Evolutionary conservation across 495 filamentous ascomycete genomes (phyloP), one percentile per base, ranked within the genome.

Genomic region (Staphylotrichum tortipilum): DNA sequence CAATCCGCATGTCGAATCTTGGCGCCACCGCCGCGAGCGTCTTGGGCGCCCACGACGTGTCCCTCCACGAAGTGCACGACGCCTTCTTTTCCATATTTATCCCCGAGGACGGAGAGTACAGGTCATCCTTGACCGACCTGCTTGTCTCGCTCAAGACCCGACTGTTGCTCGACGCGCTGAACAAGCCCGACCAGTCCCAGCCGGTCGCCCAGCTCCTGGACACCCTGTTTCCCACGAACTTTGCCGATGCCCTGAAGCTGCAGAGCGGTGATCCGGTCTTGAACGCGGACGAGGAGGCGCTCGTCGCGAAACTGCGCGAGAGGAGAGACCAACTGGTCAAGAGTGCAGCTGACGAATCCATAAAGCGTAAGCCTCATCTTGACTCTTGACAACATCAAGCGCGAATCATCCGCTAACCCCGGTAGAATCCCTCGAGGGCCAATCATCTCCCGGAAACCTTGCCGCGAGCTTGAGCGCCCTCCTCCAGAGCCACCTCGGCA

Each of bases 81-180:
- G 76, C 84, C 54, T 94, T 95, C 57, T 74, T 94, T 19, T 79
- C 86, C 35, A 88, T 88, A 0, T 95, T 95, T 59, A 78, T 94
- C 3, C 82, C 85, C 0, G 82, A 88, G 49, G 82, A 84, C 14
- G 77, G 61, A 15, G 64, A 64, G 30, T 64, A 63, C 49, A 59
- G 55, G 34, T 47, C 78, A n/a, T 75, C 80, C 5, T 60, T 95
- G 29, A 70, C 87, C 15, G 85, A 85, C 44, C 55, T 95, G 22
- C 86, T 86, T 54, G 70, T 95, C 15, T 84, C 88, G 47, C 72
- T 95, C 15, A 95, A 95, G 63, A 94, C 89, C 1, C 87, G 94
- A 51, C 80, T 83, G 9, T 86, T 90, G 53, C 83, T 94, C 44
- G 82, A 84, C 3, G 80, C 85, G 3, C 75, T 88, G 57, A 60